Base-by-base conservation (phyloP, 179 eudicot genomes). In the Beta lomatogona region DNA sequence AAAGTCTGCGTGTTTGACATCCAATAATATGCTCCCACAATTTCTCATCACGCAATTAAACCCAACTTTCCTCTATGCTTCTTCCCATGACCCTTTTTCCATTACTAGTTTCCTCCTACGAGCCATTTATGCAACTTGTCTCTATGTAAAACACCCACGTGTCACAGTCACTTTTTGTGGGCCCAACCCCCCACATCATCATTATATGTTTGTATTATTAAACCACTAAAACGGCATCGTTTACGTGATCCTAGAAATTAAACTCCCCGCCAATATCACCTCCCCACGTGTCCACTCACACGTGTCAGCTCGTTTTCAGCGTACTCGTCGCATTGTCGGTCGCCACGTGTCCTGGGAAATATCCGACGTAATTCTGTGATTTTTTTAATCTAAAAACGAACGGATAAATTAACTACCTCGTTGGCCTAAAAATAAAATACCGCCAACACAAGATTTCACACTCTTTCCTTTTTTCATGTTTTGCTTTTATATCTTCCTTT, bases 201-300 rank as follows among this genome's bases (percentile, higher is more conserved):
- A 72, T 14, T n/a, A 16, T 15, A 6, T n/a, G 65, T 81, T 59
- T 46, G 50, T 80, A 53, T 6, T 48, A 48, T 44, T 1, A 36
- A 65, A 41, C 65, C 12, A 5, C 15, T 22, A 16, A 66, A 81
- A 84, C 87, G 86, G 19, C 82, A 61, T 81, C 84, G 84, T 85
- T 77, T 81, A 16, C 82, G 77, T 67, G 77, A 81, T 85, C 82
- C 72, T 8, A 81, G 73, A 46, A 58, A 52, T 31, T 31, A 44
- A 46, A 55, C 60, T n/a, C 78, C 58, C 59, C 71, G 22, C 95
- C 89, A 87, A 77, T 53, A 13, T 15, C 18, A 59, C 21, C 76
- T 77, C 41, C 77, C 85, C 95, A 91, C 86, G 85, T 83, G 86
- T 84, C 79, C 41, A 5, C 25, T 53, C 79, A 72, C 85, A 84